phyloP scores from a whole-genome alignment of 2,329 filamentous ascomycete genomes.

The Clarireedia paspali region DNA sequence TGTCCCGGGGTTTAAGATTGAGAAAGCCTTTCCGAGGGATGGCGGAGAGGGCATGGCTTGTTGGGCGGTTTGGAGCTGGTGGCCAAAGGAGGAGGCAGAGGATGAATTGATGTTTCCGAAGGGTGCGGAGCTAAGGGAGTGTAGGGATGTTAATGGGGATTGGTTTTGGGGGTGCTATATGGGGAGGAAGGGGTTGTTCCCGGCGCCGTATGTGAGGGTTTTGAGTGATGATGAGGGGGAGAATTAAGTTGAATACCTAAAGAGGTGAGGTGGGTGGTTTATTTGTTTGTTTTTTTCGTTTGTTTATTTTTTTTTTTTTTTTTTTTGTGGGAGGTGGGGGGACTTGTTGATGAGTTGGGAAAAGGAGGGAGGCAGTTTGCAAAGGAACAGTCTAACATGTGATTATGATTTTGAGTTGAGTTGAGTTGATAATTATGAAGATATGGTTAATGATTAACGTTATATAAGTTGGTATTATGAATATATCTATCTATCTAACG shows the following conservation, averaged over 20 bases:
- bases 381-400: too few species aligned
- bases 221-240: slow-evolving; percentile 22
- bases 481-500: too few species aligned
- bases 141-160: slow-evolving; percentile 81
- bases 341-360: too few species aligned
- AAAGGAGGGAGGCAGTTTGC: too few species aligned
- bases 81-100: slow-evolving; percentile 51
- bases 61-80: slow-evolving; percentile 69
- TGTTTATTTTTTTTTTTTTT: too few species aligned
- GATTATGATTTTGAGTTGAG: too few species aligned
- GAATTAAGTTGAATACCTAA: neutral
- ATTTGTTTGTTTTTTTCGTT: too few species aligned
- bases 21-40: slow-evolving; percentile 57
- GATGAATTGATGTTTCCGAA: slow-evolving; percentile 80
- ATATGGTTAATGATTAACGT: too few species aligned
- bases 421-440: too few species aligned
- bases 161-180: slow-evolving; percentile 88
- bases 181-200: slow-evolving; percentile 71
- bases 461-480: too few species aligned
- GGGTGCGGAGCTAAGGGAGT: slow-evolving; percentile 74
- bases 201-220: slow-evolving; percentile 63
- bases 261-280: neutral
- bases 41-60: slow-evolving; percentile 62
- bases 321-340: too few species aligned
- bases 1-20: slow-evolving; percentile 16